Percentiles rank a stretch among this genome's conserved stretches.
phyloP scores from a whole-genome alignment of 345 rosid species.

The Gynandropsis gynandra region DNA sequence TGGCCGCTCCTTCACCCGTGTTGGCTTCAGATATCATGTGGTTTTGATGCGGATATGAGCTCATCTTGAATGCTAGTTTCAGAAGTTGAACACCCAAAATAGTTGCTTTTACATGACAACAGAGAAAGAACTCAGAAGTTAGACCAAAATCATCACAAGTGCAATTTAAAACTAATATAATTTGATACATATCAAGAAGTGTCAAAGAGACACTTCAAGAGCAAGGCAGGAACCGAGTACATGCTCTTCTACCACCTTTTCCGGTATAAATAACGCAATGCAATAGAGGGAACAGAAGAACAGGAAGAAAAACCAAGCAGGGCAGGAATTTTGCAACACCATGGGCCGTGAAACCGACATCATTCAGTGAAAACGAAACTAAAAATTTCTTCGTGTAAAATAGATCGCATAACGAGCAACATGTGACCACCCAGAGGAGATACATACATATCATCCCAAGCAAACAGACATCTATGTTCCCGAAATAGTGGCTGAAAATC shows the following conservation, averaged over 20 bases:
- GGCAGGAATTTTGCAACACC: too few relatives aligned
- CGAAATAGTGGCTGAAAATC: background rate
- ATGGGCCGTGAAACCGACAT: too few relatives aligned
- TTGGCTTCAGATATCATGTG: slow-evolving; percentile 33
- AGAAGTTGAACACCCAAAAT: slow-evolving; percentile 9
- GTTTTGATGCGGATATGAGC: slow-evolving; percentile 34
- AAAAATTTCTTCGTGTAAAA: background rate
- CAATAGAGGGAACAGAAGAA: background rate
- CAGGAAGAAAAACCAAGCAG: too few relatives aligned
- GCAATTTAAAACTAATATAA: slow-evolving; percentile 5
- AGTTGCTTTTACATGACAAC: slow-evolving; percentile 4
- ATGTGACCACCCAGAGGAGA: background rate
- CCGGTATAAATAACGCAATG: background rate
- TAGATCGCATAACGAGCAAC: background rate
- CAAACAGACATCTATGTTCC: background rate
- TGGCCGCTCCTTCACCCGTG: slow-evolving; percentile 13
- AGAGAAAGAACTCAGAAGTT: slow-evolving; percentile 7
- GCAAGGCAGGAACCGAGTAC: too few relatives aligned
- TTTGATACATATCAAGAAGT: background rate
- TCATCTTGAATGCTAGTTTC: slow-evolving; percentile 34
- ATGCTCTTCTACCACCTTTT: background rate
- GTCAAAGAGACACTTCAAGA: slow-evolving; percentile 1
- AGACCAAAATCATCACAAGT: background rate
- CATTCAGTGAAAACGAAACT: background rate
- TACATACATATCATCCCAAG: background rate